phyloP scores from a whole-genome alignment of 306 rosid genomes.

The Lablab purpureus region DNA sequence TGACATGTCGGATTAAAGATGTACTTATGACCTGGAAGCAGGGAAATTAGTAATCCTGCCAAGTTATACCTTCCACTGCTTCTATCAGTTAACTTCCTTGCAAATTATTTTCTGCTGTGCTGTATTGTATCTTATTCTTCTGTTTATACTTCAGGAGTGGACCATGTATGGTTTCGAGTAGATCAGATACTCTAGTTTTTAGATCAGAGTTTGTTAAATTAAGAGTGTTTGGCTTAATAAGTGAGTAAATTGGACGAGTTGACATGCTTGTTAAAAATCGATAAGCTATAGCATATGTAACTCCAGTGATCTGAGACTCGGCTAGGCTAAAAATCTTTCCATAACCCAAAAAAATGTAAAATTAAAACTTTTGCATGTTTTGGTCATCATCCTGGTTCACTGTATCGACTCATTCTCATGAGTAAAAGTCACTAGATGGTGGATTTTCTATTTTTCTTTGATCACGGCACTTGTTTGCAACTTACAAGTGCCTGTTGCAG shows the following conservation, averaged over 20 bases:
- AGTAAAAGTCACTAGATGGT: background rate
- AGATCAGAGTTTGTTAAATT: background rate
- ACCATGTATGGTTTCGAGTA: constrained; percentile 20
- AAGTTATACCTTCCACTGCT: constrained; percentile 19
- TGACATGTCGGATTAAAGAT: constrained; percentile 33
- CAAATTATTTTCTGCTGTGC: constrained; percentile 20
- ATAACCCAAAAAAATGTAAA: background rate
- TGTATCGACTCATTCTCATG: background rate
- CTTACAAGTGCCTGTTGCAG: background rate
- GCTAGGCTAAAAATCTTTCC: background rate
- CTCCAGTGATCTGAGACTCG: background rate
- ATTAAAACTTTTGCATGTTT: background rate
- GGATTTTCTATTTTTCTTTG: constrained; percentile 27
- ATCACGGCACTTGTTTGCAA: background rate
- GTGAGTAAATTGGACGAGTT: background rate
- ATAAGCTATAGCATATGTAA: background rate
- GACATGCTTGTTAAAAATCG: background rate
- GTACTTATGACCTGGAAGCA: constrained; percentile 1
- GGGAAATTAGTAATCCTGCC: background rate
- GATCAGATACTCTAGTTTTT: background rate
- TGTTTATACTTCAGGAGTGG: background rate
- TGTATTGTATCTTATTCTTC: constrained; percentile 46
- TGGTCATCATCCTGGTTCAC: background rate
- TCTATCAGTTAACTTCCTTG: background rate
- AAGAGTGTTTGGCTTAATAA: background rate